These are phyloP conservation scores for Schizothecium vesticola DNA, from an alignment of 495 filamentous ascomycete species.

Conservation along the genomic window DNA sequence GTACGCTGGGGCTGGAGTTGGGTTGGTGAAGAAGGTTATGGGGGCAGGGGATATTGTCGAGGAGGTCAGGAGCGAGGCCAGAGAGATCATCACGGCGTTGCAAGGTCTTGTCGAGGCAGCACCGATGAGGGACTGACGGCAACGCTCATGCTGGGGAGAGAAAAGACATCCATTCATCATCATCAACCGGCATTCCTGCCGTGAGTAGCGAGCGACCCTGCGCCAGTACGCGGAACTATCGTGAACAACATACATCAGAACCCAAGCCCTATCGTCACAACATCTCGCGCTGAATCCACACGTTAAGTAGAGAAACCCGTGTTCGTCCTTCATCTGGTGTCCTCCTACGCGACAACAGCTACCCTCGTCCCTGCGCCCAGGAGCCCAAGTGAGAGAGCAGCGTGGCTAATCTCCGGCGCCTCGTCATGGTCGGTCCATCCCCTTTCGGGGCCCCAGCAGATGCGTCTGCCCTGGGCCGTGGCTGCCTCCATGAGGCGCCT, in stretches of 20 bases:
- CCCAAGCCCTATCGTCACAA: neutral
- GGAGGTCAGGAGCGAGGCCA: slow-evolving; percentile 60
- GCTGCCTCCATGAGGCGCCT: slow-evolving; percentile 56
- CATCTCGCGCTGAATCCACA: neutral
- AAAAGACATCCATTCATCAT: neutral
- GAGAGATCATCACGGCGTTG: slow-evolving; percentile 42
- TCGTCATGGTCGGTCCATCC: slow-evolving; percentile 54
- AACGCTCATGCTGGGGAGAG: neutral
- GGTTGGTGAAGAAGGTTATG: slow-evolving; percentile 57
- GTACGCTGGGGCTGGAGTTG: slow-evolving; percentile 61
- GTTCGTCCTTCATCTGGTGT: neutral
- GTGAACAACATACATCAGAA: neutral
- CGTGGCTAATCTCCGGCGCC: neutral
- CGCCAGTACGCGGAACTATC: neutral
- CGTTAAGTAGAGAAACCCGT: neutral
- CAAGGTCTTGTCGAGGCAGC: neutral
- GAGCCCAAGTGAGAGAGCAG: neutral
- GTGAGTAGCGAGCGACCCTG: neutral
- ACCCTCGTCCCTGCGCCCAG: neutral
- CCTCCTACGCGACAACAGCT: neutral
- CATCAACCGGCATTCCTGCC: neutral
- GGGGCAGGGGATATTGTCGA: slow-evolving; percentile 64
- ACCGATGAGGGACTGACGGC: neutral
- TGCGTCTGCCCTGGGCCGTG: slow-evolving; percentile 43
- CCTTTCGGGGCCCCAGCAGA: slow-evolving; percentile 65